Conservation (phyloP, 2,329 filamentous ascomycete species). For the Aspergillus felis region DNA sequence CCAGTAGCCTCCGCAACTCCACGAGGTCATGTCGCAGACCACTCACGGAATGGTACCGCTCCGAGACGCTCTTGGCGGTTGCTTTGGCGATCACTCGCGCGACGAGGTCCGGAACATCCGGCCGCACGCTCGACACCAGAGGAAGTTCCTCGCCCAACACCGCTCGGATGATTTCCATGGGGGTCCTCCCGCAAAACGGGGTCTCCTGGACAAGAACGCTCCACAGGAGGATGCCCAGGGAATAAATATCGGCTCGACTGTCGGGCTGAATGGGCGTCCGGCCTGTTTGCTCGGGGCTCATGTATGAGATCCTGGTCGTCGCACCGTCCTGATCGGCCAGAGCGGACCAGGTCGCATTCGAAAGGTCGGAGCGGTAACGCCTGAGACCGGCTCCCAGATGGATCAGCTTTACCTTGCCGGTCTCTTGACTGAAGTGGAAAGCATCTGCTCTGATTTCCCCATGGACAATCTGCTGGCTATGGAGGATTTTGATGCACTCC, state of each 20-base stretch:
- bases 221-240: slow-evolving; percentile 85
- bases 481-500: slow-evolving; percentile 80
- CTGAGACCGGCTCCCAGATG: slow-evolving; percentile 88
- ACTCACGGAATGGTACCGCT: slow-evolving; percentile 88
- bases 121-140: slow-evolving; percentile 68
- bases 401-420: slow-evolving; percentile 69
- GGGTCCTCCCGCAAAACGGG: slow-evolving; percentile 73
- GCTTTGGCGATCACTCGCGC: slow-evolving; percentile 85
- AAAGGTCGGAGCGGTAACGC: slow-evolving; percentile 45
- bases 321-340: slow-evolving; percentile 80
- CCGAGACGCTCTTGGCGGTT: slow-evolving; percentile 80
- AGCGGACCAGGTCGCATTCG: slow-evolving; percentile 59
- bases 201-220: slow-evolving; percentile 73
- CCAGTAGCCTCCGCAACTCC: no score
- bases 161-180: slow-evolving; percentile 86
- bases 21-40: neutral
- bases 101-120: slow-evolving; percentile 80
- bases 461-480: slow-evolving; percentile 79
- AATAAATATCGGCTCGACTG: slow-evolving; percentile 89
- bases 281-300: slow-evolving; percentile 91
- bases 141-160: slow-evolving; percentile 77
- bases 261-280: slow-evolving; percentile 90
- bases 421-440: slow-evolving; percentile 76
- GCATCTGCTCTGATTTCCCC: slow-evolving; percentile 88
- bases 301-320: slow-evolving; percentile 84